Conservation (phyloP, 306 rosid species). For the Prunus dulcis region DNA sequence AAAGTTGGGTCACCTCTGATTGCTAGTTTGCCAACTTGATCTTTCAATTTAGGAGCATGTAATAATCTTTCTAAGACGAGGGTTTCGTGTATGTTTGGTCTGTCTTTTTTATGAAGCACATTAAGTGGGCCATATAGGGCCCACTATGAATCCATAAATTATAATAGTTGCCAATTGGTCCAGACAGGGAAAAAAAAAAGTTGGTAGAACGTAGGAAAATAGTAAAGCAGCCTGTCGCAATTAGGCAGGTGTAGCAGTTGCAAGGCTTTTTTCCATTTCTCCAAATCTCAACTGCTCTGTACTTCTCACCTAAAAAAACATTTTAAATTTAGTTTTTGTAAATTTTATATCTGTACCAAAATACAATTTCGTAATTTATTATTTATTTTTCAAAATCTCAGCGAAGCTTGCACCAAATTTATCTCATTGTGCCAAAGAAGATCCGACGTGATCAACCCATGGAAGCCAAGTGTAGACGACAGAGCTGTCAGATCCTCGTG, state of each 20-base stretch:
- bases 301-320: constrained; percentile 10
- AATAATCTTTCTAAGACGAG: background rate
- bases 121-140: constrained; percentile 1
- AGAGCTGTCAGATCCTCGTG: constrained; percentile 63
- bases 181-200: background rate
- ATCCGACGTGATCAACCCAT: constrained; percentile 54
- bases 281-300: constrained; percentile 12
- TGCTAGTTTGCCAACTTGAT: too few relatives aligned
- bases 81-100: background rate
- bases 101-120: background rate
- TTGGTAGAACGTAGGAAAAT: constrained; percentile 6
- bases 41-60: background rate
- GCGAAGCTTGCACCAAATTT: constrained; percentile 76
- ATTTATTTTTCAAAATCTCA: constrained; percentile 21
- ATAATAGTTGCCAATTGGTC: background rate
- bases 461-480: constrained; percentile 55
- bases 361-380: background rate
- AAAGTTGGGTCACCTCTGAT: too few relatives aligned
- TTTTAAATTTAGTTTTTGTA: background rate
- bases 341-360: background rate
- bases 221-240: constrained; percentile 16
- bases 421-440: constrained; percentile 60
- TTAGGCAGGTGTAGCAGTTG: constrained; percentile 33
- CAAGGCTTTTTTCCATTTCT: constrained; percentile 17
- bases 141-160: background rate